Conservation (phyloP, 163 green algal species). For the Volvox carteri region DNA sequence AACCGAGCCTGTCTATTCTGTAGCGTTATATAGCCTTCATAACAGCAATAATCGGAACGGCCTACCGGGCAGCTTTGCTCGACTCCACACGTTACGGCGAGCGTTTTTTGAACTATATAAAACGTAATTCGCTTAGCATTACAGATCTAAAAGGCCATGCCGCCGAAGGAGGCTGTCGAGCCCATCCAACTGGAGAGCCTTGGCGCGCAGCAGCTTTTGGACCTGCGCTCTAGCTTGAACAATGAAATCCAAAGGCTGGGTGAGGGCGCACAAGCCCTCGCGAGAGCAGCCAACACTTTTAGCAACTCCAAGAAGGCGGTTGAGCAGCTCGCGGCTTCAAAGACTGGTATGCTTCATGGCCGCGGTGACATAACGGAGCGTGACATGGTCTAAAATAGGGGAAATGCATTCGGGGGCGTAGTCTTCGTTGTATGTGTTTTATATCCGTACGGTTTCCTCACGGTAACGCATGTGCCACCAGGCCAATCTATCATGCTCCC, state of each 20-base stretch:
- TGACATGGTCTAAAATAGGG: too few relatives aligned
- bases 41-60: too few relatives aligned
- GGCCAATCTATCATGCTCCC: constrained; percentile 89
- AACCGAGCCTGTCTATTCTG: too few relatives aligned
- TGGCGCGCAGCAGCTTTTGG: constrained; percentile 20
- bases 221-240: constrained; percentile 30
- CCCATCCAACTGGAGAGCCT: constrained; percentile 24
- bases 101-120: neutral
- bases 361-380: too few relatives aligned
- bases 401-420: too few relatives aligned
- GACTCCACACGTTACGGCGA: too few relatives aligned
- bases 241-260: constrained; percentile 41
- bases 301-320: constrained; percentile 39
- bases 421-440: too few relatives aligned
- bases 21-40: too few relatives aligned
- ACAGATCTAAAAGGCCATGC: constrained; percentile 15
- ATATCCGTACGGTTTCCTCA: neutral
- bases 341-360: neutral
- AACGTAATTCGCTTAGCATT: neutral
- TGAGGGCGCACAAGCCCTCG: neutral
- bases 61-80: too few relatives aligned
- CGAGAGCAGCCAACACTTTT: constrained; percentile 22
- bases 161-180: constrained; percentile 40
- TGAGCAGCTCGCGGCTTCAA: constrained; percentile 43
- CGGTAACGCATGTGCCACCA: constrained; percentile 54